Conservation (phyloP, 1,139 yeast genomes). For the Candida frijolesensis region DNA sequence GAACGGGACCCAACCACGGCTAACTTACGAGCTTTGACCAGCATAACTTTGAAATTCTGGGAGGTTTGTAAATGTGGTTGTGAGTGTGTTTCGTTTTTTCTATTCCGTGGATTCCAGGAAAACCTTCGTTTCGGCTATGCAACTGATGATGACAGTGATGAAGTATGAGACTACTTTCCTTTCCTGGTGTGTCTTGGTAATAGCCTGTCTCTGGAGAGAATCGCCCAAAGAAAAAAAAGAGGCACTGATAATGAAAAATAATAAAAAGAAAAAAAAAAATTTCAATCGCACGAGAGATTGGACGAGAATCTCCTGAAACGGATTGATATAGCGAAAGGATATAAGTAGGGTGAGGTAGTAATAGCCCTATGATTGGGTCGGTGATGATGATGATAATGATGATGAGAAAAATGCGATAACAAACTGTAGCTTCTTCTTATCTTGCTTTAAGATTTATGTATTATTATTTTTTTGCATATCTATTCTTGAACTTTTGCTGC, state of each 20-base stretch:
- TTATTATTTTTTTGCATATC: too few relatives aligned
- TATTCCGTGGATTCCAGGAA: neutral
- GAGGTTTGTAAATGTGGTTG: constrained; percentile 1
- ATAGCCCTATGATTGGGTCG: neutral
- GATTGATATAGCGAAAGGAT: neutral
- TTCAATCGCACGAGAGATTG: constrained; percentile 1
- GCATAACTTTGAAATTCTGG: constrained; percentile 8
- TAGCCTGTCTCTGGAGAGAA: neutral
- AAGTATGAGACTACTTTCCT: neutral
- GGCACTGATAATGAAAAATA: neutral
- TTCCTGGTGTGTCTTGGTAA: neutral
- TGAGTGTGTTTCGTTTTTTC: constrained; percentile 1
- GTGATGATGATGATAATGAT: too few relatives aligned
- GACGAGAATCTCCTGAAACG: neutral
- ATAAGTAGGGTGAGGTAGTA: neutral
- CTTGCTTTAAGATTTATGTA: too few relatives aligned
- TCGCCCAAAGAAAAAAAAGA: neutral
- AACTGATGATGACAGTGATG: neutral
- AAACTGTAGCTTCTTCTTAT: too few relatives aligned
- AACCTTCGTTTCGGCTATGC: neutral
- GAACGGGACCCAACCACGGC: constrained; percentile 90
- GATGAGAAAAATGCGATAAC: too few relatives aligned
- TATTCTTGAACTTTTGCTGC: too few relatives aligned
- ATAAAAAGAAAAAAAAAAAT: neutral
- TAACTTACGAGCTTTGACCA: constrained; percentile 68